phyloP scores from a whole-genome alignment of 331 rosid species.

The Rhamnella rubrinervis region DNA sequence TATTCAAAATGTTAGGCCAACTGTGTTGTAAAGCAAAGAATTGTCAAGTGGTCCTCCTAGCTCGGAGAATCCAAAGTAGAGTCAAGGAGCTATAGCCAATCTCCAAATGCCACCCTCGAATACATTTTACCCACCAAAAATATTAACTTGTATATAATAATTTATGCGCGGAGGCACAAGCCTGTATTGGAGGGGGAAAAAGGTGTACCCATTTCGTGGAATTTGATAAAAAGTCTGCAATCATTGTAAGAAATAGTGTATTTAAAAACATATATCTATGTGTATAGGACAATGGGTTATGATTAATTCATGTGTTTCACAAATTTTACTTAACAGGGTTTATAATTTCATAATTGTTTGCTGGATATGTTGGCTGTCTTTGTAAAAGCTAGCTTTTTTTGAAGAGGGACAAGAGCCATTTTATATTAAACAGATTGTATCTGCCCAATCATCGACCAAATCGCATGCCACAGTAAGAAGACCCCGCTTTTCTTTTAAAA shows the following conservation, averaged over 20 bases:
- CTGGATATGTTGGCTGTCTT: no score
- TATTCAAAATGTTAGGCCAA: not conserved
- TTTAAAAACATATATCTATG: no score
- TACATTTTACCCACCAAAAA: not conserved
- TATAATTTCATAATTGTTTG: no score
- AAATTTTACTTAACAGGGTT: no score
- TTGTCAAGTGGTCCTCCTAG: not conserved
- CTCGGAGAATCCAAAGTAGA: constrained; percentile 15
- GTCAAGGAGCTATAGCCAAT: not conserved
- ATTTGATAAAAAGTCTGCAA: constrained; percentile 7
- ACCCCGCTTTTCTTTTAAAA: not conserved
- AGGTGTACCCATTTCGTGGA: constrained; percentile 2
- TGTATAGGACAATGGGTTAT: no score
- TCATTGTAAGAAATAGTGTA: constrained; percentile 2
- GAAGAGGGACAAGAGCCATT: no score
- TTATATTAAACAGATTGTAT: not conserved
- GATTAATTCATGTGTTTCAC: no score
- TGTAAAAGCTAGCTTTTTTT: no score
- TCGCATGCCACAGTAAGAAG: constrained; percentile 47
- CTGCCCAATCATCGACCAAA: constrained; percentile 25
- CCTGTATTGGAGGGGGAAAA: not conserved
- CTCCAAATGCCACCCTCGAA: no score
- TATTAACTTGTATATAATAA: not conserved
- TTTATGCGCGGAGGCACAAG: not conserved
- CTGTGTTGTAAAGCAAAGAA: not conserved